phyloP scores from a whole-genome alignment of 2,329 filamentous ascomycete species.

The Rhynchosporium secalis region DNA sequence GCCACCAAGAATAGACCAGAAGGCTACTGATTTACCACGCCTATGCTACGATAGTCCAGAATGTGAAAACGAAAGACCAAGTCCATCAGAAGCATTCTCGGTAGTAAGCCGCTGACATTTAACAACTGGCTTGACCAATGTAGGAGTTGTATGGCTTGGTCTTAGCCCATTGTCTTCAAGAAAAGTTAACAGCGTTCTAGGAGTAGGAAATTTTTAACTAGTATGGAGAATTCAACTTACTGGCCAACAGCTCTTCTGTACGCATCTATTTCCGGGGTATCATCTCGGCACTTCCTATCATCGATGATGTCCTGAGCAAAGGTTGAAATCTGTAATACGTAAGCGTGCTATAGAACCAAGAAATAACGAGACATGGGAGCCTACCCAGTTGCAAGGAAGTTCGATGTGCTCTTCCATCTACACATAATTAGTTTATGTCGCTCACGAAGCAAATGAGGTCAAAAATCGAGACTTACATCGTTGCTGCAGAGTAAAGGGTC shows the following conservation, averaged over 20 bases:
- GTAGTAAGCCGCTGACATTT: not conserved
- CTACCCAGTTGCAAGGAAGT: constrained; percentile 6
- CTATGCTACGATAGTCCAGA: not conserved
- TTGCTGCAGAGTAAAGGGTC: not conserved
- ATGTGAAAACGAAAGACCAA: not conserved
- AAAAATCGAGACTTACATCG: not conserved
- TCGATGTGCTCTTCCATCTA: not conserved
- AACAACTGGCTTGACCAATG: not conserved
- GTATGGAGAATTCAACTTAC: not conserved
- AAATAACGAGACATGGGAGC: not conserved
- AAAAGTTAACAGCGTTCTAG: not conserved
- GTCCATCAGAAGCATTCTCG: not conserved
- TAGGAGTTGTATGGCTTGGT: not conserved
- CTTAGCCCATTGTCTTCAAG: not conserved
- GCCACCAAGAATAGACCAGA: not conserved
- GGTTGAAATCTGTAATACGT: not conserved
- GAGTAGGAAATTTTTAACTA: too few species aligned
- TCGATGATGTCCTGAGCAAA: not conserved
- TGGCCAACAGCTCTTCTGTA: not conserved
- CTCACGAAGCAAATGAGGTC: not conserved
- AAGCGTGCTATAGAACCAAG: not conserved
- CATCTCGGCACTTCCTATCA: not conserved
- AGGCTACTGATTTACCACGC: not conserved
- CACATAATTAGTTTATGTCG: not conserved
- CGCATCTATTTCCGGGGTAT: not conserved